phyloP scores from a whole-genome alignment of 2,329 filamentous ascomycete genomes.

The Pestalotiopsis sp. region DNA sequence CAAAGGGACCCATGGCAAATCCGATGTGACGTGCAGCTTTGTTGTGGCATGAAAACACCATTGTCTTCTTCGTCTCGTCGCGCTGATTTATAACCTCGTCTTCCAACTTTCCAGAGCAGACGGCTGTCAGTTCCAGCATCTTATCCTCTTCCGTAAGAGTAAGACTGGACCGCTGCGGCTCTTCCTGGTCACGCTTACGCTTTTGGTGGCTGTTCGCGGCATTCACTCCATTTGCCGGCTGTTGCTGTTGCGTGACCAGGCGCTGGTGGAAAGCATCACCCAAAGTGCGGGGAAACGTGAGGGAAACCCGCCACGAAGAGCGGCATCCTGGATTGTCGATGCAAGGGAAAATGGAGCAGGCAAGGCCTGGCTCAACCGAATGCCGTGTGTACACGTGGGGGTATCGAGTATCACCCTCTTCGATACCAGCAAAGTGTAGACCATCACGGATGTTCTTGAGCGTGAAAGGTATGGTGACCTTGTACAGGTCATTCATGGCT shows the following conservation, averaged over 20 bases:
- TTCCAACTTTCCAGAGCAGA: conserved; percentile 87
- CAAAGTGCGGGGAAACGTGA: conserved; percentile 83
- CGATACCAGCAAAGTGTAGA: conserved; percentile 86
- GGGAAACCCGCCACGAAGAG: conserved; percentile 85
- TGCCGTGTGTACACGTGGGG: conserved; percentile 91
- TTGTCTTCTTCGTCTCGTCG: conserved; percentile 82
- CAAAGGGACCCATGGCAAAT: conserved; percentile 92
- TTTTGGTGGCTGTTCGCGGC: conserved; percentile 33
- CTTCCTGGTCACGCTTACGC: conserved; percentile 43
- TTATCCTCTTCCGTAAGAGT: conserved; percentile 76
- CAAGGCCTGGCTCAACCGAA: conserved; percentile 74
- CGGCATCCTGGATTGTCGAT: conserved; percentile 82
- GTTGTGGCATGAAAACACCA: conserved; percentile 79
- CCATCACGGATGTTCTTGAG: conserved; percentile 80
- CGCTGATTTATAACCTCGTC: conserved; percentile 79
- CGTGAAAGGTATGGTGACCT: conserved; percentile 72
- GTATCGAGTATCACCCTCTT: conserved; percentile 78
- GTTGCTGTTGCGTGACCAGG: conserved; percentile 40
- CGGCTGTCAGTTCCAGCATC: conserved; percentile 82
- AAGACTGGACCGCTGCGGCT: conserved; percentile 37
- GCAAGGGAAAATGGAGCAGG: conserved; percentile 90
- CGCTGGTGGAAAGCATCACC: conserved; percentile 71
- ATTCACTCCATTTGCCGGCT: conserved; percentile 16
- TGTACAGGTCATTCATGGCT: conserved; percentile 41
- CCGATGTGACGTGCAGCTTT: conserved; percentile 88